Base-by-base conservation (phyloP, 345 rosid genomes). In the Murraya koenigii region DNA sequence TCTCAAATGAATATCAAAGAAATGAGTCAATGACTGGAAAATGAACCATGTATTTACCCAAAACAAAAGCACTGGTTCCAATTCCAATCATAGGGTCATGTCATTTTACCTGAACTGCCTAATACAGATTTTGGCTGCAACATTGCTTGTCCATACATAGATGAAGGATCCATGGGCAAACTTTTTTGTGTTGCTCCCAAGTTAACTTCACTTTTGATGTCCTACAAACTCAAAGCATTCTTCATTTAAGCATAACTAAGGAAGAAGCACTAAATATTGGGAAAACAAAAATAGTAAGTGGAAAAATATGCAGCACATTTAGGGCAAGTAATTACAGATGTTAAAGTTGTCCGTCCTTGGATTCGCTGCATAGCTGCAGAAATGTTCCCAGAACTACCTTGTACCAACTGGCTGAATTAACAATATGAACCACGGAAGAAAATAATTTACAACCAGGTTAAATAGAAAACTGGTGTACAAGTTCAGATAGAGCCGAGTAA, bases 61-160 rank as follows among this genome's bases (percentile, higher is more conserved):
- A 70, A 66, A 49, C 1, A 1, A 69, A 30, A 71, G 56, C 4
- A 69, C 33, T 41, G 33, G 38, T 55, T 36, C 32, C 22, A 5
- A 52, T 79, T 73, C 56, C 66, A 35, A 54, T 25, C 26, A 74
- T 66, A 19, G 25, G 58, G 39, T 52, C 73, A 26, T 3, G 26
- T 63, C 41, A 32, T 56, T 15, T 77, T 86, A 90, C 89, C 89
- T 66, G 90, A 84, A 78, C 86, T 82, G 77, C 83, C 80, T 75
- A 82, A 68, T 77, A 89, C 88, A 62, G 91, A 84, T 82, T 87
- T 90, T 55, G 92, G 84, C 62, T 86, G 89, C 69, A 90, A 72
- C 79, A 89, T 86, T 75, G 88, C 86, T 77, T 84, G 92, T 66
- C 92, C 90, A 79, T 86, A 89, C 30, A 89, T 83, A 19, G 94